Conservation (phyloP, 495 filamentous ascomycete genomes). For the Cercophora scortea region DNA sequence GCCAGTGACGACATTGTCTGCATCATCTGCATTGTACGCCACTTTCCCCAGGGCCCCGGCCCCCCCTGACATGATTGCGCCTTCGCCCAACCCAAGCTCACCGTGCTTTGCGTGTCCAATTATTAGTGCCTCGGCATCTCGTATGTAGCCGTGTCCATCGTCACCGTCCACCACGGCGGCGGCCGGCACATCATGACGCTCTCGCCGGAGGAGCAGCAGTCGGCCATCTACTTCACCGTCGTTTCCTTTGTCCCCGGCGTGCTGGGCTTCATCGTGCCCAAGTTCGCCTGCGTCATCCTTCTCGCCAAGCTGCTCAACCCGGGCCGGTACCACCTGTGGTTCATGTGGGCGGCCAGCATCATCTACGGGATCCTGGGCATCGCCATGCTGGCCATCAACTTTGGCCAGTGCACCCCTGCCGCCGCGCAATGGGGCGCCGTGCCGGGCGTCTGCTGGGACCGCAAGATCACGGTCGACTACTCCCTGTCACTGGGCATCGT, state of each 20-base stretch:
- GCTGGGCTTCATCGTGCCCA: conserved; percentile 15
- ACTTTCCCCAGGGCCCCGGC: neutral
- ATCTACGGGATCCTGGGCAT: conserved; percentile 5
- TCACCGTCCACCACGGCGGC: conserved; percentile 9
- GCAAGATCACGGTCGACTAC: conserved; percentile 11
- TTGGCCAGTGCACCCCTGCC: conserved; percentile 17
- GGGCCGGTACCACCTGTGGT: neutral
- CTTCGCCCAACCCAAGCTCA: neutral
- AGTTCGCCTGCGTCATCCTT: conserved; percentile 19
- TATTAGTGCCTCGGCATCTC: conserved; percentile 4
- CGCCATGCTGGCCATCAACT: conserved; percentile 16
- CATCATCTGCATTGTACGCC: conserved; percentile 6
- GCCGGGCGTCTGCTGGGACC: conserved; percentile 12
- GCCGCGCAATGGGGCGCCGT: conserved; percentile 12
- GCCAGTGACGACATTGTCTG: conserved; percentile 8
- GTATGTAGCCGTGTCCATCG: conserved; percentile 9
- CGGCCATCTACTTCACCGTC: conserved; percentile 11
- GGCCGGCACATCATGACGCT: conserved; percentile 14
- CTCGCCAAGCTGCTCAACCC: conserved; percentile 16
- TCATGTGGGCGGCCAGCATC: conserved; percentile 16
- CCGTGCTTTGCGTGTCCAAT: neutral
- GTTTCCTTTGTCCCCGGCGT: conserved; percentile 21
- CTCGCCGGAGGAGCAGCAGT: neutral
- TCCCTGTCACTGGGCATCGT: conserved; percentile 8
- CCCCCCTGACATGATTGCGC: neutral